Evolutionary conservation across 208 protist species (phyloP), one percentile per base, ranked within the genome.

Genomic region (Plasmodiophora brassicae): DNA sequence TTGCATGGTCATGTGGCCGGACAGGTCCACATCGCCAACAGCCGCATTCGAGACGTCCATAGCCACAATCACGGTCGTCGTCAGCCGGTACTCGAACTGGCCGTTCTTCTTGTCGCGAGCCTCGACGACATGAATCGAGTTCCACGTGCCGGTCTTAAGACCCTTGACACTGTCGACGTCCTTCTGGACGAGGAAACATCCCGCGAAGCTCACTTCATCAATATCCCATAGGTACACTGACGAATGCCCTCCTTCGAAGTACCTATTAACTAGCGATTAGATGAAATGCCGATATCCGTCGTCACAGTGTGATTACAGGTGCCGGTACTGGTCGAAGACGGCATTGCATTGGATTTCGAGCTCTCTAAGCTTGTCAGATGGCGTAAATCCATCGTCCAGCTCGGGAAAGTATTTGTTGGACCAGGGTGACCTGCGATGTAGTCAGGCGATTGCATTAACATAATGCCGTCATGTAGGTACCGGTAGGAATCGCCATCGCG

Each of bases 401-500:
- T 53, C 32, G 14, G 91, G 91, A 78, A 90, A 90, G 36, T 93
- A 93, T 41, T 72, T 22, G 45, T 93, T 93, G 22, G 91, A 87
- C 71, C 71, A 93, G 36, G 91, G 91, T 1, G 89, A 92, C 43
- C 90, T 91, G 41, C 54, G 1, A 86, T 43, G 57, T n/a, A n/a
- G 78, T 1, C 44, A 43, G 38, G 41, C 28, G 36, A 41, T 8
- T 41, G 65, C 0, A 0, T 72, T 36, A 1, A 32, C 32, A 43
- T 0, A 39, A 46, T 65, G n/a, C 20, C 45, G 39, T 45, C 25
- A 72, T 0, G 36, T 1, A 83, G 5, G 36, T 88, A 96, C 94
- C 95, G 87, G 90, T 95, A 96, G 0, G 94, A 96, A 90, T 97
- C 95, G 38, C 93, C 95, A 89, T 97, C 95, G 84, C 95, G 93